Conservation (phyloP, 306 rosid genomes). For the Alnus glutinosa region DNA sequence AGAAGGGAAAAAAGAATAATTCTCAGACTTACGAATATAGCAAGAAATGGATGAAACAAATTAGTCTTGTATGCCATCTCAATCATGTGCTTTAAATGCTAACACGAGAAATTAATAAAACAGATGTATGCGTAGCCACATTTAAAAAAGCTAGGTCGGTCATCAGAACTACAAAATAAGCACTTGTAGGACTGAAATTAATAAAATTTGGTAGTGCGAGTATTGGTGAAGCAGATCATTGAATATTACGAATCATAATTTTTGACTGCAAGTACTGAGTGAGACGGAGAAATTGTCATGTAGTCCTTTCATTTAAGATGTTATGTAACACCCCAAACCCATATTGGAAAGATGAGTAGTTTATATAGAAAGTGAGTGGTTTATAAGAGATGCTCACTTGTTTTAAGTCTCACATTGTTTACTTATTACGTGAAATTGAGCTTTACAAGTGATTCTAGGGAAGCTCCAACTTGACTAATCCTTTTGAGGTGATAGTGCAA, state of each 20-base stretch:
- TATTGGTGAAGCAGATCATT: not conserved
- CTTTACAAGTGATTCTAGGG: no score
- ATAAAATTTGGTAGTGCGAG: not conserved
- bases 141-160: not conserved
- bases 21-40: not conserved
- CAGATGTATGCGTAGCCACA: not conserved
- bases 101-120: not conserved
- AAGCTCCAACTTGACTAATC: no score
- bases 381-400: no score
- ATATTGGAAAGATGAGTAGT: no score
- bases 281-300: not conserved
- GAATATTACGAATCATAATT: not conserved
- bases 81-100: not conserved
- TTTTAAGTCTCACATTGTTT: no score
- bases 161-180: not conserved
- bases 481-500: no score
- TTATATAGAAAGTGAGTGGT: no score
- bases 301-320: not conserved
- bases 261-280: not conserved
- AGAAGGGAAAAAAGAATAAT: no score
- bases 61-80: not conserved
- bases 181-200: not conserved
- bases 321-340: no score
- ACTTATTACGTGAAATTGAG: no score
- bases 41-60: not conserved